Evolutionary conservation across 305 asterid genomes (phyloP), one percentile per base, ranked within the genome.

Genomic region (Salvia sclarea): DNA sequence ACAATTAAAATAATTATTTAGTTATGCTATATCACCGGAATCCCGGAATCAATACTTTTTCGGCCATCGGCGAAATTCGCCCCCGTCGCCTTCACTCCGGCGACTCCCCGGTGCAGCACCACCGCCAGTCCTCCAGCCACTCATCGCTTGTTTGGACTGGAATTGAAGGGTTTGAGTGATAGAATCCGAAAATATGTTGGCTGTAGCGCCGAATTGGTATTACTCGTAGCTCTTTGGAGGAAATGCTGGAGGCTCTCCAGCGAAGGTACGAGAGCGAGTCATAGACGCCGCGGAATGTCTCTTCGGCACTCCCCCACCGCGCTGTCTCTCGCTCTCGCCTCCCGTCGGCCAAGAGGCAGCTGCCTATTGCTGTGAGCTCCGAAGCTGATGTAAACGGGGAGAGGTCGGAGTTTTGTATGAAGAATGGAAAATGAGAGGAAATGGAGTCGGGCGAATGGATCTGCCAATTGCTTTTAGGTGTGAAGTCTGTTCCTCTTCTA

Each of bases 211-310:
- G 0, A 81, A 71, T 82, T 80, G 83, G 83, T 8, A 31, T 82
- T 5, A 80, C 78, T 64, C 85, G 96, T 70, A 94, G 99, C 84
- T 91, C 99, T 47, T 79, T 94, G 61, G 99, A 94, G 86, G 98
- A 80, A 62, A 94, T 91, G 99, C 79, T 94, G 86, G 99, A 91
- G 22, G 79, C 93, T 40, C 91, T 94, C 73, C 85, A 77, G 82
- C 82, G 70, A 33, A 81, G 79, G 43, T 92, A 86, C 14, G 95
- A 84, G 75, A 50, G 48, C 64, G 91, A 91, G 76, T 74, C 52
- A 70, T 86, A 91, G 77, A 77, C 56, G 73, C 87, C 89, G 8
- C 82, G 73, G 76, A 95, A 87, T 72, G 22, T 81, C 64, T 97
- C 97, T 11, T 98, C 99, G 47, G 97, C 88, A 38, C 88, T 94